Evolutionary conservation across 805 yeast species (phyloP), one percentile per base, ranked within the genome.

Genomic region (Metschnikowia vanudenii): DNA sequence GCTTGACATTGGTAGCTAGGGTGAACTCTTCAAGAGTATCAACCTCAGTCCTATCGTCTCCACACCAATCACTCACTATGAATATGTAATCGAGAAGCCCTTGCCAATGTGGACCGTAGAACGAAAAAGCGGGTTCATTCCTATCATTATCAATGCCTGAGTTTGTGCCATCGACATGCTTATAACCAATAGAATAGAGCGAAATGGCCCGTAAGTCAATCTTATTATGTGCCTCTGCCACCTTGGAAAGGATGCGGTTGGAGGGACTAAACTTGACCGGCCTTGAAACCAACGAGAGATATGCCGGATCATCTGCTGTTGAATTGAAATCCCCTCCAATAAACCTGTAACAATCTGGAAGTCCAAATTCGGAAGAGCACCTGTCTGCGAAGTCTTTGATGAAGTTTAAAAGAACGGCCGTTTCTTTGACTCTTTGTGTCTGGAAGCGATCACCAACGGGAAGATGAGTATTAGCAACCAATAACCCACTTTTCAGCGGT

Each of bases 91-190:
- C 47, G 33, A 20, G 24, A 12, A 43, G 13, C 4, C 37, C 42
- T 16, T 34, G 36, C 37, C 33, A 29, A 4, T 14, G 16, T 2
- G 41, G 38, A 16, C 47, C 47, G 29, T 29, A 43, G 32, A 38
- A 43, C 1, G 47, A 38, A 19, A 43, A 43, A 1, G 8, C 6
- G 8, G 42, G 42, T 20, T 43, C 47, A 10, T 26, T 14, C 14
- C 37, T 13, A 7, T 20, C 37, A 13, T 22, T 14, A 17, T 41
- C 7, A 3, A 70, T 35, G 1, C 88, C 88, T 10, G 40, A 20
- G 14, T 42, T 42, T 16, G 16, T 17, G n/a, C 16, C 3, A 17
- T 37, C 18, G 14, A 37, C 37, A 16, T 30, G 32, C 13, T 26
- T 12, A 26, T 44, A 38, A 11, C 47, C 46, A 11, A 18, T 19